Conservation (phyloP, 2,329 filamentous ascomycete genomes). For the Alternaria postmessia region DNA sequence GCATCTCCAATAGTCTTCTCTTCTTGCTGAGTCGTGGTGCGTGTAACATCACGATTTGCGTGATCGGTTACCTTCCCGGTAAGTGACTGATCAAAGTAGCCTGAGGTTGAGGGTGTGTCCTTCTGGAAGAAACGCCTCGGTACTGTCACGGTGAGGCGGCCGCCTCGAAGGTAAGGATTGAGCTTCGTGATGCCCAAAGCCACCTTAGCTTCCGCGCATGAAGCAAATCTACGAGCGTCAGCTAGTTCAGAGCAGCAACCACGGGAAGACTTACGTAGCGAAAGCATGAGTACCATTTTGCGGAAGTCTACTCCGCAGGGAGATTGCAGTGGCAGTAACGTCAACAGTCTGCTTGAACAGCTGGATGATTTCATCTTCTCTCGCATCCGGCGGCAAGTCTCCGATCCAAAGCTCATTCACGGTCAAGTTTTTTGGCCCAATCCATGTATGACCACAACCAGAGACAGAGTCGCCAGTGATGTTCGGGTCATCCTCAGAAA, state of each 20-base stretch:
- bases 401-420: slow-evolving; percentile 40
- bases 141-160: slow-evolving; percentile 25
- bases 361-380: slow-evolving; percentile 19
- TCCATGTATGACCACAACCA: slow-evolving; percentile 41
- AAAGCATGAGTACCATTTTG: slow-evolving; percentile 26
- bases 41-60: slow-evolving; percentile 3
- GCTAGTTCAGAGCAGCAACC: background rate
- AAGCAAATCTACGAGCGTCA: slow-evolving; percentile 27
- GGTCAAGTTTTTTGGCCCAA: slow-evolving; percentile 38
- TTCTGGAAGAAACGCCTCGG: slow-evolving; percentile 33
- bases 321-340: slow-evolving; percentile 17
- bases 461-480: slow-evolving; percentile 28
- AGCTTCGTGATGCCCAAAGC: slow-evolving; percentile 19
- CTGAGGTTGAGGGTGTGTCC: slow-evolving; percentile 3
- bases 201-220: slow-evolving; percentile 20
- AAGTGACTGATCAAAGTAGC: slow-evolving; percentile 3
- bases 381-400: slow-evolving; percentile 29
- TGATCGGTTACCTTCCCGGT: slow-evolving; percentile 1
- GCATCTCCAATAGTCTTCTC: background rate
- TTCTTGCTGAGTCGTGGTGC: slow-evolving; percentile 4
- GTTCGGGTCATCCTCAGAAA: slow-evolving; percentile 24
- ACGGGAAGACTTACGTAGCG: slow-evolving; percentile 22
- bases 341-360: slow-evolving; percentile 28
- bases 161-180: slow-evolving; percentile 19
- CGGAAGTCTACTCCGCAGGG: slow-evolving; percentile 6